Evolutionary conservation across 1,139 yeast species (phyloP).

Genomic region (Yamadazyma spencermartinsiae): DNA sequence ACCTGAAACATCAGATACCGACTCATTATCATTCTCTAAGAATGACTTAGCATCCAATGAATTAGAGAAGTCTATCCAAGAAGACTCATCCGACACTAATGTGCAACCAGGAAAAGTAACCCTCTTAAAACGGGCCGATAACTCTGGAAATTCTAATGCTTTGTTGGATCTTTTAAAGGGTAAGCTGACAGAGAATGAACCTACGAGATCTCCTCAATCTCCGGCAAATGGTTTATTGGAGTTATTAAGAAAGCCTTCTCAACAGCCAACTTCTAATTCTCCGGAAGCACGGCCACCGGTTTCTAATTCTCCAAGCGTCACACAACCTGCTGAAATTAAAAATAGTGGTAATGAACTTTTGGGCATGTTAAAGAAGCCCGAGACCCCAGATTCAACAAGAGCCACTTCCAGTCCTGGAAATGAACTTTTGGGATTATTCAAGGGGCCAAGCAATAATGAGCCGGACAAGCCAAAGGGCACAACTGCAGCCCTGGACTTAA

Average conservation of each 20-base stretch:
- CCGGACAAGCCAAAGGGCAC: neutral
- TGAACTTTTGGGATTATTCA: constrained; percentile 25
- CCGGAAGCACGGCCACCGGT: constrained; percentile 1
- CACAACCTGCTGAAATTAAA: constrained; percentile 5
- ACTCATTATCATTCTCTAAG: constrained; percentile 10
- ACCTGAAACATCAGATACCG: constrained; percentile 3
- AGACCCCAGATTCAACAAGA: constrained; percentile 1
- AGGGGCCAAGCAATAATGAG: constrained; percentile 8
- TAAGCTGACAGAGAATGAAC: constrained; percentile 4
- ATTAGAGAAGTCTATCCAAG: constrained; percentile 20
- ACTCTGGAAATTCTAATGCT: constrained; percentile 12
- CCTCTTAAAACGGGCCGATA: constrained; percentile 11
- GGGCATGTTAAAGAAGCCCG: constrained; percentile 17
- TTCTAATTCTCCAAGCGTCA: constrained; percentile 2
- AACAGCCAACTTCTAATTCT: neutral
- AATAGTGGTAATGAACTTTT: constrained; percentile 19
- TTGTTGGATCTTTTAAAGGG: constrained; percentile 19
- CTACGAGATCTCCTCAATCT: constrained; percentile 6
- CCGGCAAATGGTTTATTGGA: constrained; percentile 17
- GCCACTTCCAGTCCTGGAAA: constrained; percentile 8
- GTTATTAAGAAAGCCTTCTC: constrained; percentile 12
- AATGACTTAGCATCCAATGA: constrained; percentile 19
- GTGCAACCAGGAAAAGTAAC: constrained; percentile 13
- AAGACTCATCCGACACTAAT: constrained; percentile 1
- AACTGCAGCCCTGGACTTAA: constrained; percentile 5